phyloP scores from a whole-genome alignment of 768 basidiomycete species.

The Phylloporus scabripes region DNA sequence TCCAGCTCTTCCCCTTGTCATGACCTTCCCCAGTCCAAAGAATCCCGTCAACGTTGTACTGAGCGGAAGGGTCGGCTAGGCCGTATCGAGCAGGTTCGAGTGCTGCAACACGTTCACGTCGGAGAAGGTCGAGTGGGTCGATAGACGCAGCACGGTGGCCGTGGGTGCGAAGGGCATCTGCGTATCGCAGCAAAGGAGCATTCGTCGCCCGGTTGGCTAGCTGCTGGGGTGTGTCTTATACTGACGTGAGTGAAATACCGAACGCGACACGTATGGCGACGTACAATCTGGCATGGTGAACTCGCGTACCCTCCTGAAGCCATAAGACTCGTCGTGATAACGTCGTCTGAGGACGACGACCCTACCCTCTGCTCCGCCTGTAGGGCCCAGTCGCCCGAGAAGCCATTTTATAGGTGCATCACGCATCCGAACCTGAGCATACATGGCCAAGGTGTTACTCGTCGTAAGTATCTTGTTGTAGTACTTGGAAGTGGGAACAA shows the following conservation, averaged over 20 bases:
- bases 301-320: constrained; percentile 59
- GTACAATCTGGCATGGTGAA: constrained; percentile 70
- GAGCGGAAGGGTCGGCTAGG: constrained; percentile 44
- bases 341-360: constrained; percentile 24
- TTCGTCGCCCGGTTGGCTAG: constrained; percentile 65
- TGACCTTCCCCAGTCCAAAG: constrained; percentile 52
- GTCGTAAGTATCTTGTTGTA: background rate
- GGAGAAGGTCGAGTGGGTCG: constrained; percentile 83
- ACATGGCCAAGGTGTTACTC: constrained; percentile 8
- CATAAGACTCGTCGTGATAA: constrained; percentile 80
- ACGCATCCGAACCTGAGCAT: constrained; percentile 11
- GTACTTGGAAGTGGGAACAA: background rate
- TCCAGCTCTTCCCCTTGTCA: constrained; percentile 46
- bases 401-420: constrained; percentile 10
- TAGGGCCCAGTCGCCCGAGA: constrained; percentile 4
- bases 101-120: constrained; percentile 75
- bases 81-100: constrained; percentile 76
- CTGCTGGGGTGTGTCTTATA: constrained; percentile 57
- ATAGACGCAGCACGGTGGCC: constrained; percentile 82
- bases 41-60: constrained; percentile 76
- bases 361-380: constrained; percentile 5
- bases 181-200: constrained; percentile 79
- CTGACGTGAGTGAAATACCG: background rate
- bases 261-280: constrained; percentile 20
- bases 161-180: constrained; percentile 82